These are phyloP conservation scores for Biscutella laevigata DNA, from an alignment of 441 rosid species.

Conservation along the genomic window DNA sequence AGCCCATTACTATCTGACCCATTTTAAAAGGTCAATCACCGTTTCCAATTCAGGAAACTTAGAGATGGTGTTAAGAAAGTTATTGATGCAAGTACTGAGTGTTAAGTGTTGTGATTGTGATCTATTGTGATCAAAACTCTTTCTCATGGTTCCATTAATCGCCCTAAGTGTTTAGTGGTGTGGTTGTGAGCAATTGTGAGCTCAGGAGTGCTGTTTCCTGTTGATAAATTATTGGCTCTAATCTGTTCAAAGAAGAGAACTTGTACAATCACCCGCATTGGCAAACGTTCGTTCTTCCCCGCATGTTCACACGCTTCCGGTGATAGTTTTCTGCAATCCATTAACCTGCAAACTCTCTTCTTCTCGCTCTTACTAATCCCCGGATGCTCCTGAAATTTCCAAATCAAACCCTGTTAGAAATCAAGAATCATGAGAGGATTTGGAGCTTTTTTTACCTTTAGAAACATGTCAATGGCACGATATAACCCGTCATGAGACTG, in stretches of 20 bases:
- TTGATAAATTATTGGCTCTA: conserved; percentile 37
- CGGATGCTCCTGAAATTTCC: conserved; percentile 36
- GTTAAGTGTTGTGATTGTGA: no score
- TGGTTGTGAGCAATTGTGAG: conserved; percentile 44
- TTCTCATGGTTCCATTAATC: conserved; percentile 59
- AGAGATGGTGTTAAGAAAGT: no score
- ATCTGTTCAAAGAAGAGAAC: conserved; percentile 60
- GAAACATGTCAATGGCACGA: conserved; percentile 75
- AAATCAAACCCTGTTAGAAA: background rate
- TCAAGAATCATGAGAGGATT: background rate
- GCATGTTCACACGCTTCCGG: conserved; percentile 49
- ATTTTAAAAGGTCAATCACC: background rate
- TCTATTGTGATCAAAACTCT: conserved; percentile 8
- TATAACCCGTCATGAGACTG: conserved; percentile 67
- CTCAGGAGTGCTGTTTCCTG: conserved; percentile 45
- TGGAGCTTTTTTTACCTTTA: conserved; percentile 43
- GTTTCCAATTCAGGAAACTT: background rate
- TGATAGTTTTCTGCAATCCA: conserved; percentile 57
- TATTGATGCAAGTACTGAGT: no score
- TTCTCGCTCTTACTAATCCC: conserved; percentile 47
- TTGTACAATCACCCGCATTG: conserved; percentile 51
- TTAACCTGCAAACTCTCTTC: conserved; percentile 43
- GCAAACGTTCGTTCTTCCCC: conserved; percentile 55
- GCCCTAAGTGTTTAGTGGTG: conserved; percentile 31
- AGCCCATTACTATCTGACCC: background rate